Evolutionary conservation across 768 basidiomycete species (phyloP), one percentile per base, ranked within the genome.

Genomic region (Suillus tomentosus): DNA sequence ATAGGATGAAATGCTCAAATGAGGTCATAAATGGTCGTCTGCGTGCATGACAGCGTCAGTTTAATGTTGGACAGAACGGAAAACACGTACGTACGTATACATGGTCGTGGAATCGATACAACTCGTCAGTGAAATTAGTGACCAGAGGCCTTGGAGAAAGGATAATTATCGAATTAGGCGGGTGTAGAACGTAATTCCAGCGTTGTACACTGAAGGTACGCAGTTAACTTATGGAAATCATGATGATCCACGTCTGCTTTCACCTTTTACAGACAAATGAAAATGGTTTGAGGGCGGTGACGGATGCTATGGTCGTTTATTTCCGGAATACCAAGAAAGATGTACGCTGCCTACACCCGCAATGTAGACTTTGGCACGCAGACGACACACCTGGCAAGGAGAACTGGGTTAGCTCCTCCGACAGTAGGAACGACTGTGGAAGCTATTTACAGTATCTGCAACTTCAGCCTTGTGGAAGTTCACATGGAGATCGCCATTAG

Each of bases 401-500:
- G 14, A 36, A 17, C 27, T 71, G 63, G 68, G 68, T 68, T 45
- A 70, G 64, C 40, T 54, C 19, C 17, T 27, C 42, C 37, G 55
- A 66, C 34, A 13, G 8, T 15, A 53, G 17, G 60, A 14, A 31
- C 15, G 34, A 45, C 40, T 19, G 37, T 31, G 54, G 11, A 45
- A 36, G 36, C 13, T 59, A 80, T 87, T 34, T 72, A 92, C 91
- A 8, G 89, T 92, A 66, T 92, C 91, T 24, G 91, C 91, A 11
- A 93, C 91, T 64, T 92, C 91, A 58, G 87, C 81, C 61, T 84
- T 85, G 55, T 85, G 82, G 70, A 92, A 93, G 69, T 88, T 85
- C 57, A 93, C 81, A 69, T 91, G 87, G n/a, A 92, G 76, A 74
- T 93, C 91, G 51, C 88, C 89, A 66, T 91, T 92, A 58, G 87